Base-by-base conservation (phyloP, 768 basidiomycete species). In the Pleurotus cornucopiae region DNA sequence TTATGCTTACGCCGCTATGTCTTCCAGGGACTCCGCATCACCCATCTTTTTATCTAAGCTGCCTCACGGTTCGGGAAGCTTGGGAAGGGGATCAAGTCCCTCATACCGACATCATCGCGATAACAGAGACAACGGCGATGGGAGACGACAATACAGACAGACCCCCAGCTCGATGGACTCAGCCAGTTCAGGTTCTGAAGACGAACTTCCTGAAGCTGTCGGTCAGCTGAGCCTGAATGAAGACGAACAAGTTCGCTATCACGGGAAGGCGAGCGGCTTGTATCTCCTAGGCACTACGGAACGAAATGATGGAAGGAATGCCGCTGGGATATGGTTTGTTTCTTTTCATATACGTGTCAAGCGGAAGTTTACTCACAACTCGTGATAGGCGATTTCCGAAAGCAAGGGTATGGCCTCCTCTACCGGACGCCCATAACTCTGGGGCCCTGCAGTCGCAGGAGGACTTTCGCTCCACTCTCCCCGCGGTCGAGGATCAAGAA, bases 211-310 rank as follows among this genome's bases (percentile, higher is more conserved):
- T 30, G 84, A 85, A 56, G 91, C 90, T 25, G 80, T 94, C 4
- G 93, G 93, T 2, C 91, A 94, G 70, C 74, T 95, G 57, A 90
- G 88, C 60, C 64, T 95, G 62, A 93, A 95, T 63, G 93, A 95
- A 72, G 89, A 94, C 54, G 80, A 84, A 55, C 85, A 94, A 66
- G 84, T 95, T 11, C 75, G 93, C 38, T 94, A 87, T 68, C 93
- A 95, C 63, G 91, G 92, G 25, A 90, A 91, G 68, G 87, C 82
- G 3, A 90, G 88, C 57, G 91, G 91, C 1, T 69, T 94, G 59
- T 84, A 94, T 67, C 74, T 94, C 56, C 69, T 93, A 41, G 83
- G 83, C 13, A 73, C 73, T 61, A 80, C 81, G 57, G 82, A 83
- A 49, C 76, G 84, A 44, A 67, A 76, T 53, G 88, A 89, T 63